Conservation (phyloP, 176 grass and related monocot genomes). For the Areca catechu region DNA sequence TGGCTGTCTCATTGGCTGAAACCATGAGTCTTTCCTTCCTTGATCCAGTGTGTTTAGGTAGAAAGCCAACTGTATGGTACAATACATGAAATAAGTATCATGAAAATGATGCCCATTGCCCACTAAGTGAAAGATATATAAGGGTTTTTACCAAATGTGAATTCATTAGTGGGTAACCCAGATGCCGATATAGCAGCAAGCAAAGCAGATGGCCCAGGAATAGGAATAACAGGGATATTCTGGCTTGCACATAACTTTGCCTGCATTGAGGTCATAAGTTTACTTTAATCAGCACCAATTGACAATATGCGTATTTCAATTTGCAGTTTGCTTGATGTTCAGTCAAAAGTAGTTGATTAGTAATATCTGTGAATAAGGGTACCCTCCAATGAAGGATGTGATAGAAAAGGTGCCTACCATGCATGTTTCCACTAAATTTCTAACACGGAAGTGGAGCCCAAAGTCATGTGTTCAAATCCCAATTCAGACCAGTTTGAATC, state of each 20-base stretch:
- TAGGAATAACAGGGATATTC: constrained; percentile 66
- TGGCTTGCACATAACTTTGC: constrained; percentile 65
- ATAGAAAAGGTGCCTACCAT: too few species aligned
- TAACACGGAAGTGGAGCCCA: too few species aligned
- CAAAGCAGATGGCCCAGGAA: constrained; percentile 79
- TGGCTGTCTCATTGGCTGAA: constrained; percentile 61
- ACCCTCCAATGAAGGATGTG: too few species aligned
- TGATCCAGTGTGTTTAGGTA: constrained; percentile 65
- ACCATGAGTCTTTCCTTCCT: constrained; percentile 65
- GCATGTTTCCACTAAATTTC: too few species aligned
- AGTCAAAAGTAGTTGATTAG: too few species aligned
- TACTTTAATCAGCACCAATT: too few species aligned
- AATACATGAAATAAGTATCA: constrained; percentile 7
- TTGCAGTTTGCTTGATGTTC: too few species aligned
- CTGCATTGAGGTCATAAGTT: constrained; percentile 24
- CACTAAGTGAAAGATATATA: constrained; percentile 5
- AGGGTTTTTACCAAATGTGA: constrained; percentile 68
- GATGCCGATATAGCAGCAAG: constrained; percentile 84
- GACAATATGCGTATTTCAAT: too few species aligned
- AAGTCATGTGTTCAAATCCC: too few species aligned
- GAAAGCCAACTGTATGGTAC: constrained; percentile 65
- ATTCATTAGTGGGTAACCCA: constrained; percentile 75
- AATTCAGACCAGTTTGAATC: too few species aligned
- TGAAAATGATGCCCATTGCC: not conserved
- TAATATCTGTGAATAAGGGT: too few species aligned